These are phyloP conservation scores for Ustilago vetiveriae DNA, from an alignment of 1,284 basidiomycete species.

Conservation along the genomic window DNA sequence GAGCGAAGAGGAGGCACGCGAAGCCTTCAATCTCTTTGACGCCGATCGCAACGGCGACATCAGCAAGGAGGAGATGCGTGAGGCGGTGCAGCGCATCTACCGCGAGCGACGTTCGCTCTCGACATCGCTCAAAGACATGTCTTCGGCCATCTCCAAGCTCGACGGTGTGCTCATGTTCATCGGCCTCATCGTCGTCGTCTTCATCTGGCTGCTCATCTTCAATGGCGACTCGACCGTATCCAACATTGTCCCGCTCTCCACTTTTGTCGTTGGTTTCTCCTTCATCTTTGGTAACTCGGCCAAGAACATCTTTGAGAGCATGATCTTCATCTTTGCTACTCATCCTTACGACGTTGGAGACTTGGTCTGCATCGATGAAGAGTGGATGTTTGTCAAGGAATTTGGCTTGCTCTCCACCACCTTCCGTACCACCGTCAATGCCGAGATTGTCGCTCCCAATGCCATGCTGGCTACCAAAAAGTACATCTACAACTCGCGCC, in stretches of 20 bases:
- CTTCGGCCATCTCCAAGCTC: constrained; percentile 59
- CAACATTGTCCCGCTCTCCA: constrained; percentile 83
- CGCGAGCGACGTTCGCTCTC: constrained; percentile 79
- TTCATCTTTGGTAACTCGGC: constrained; percentile 79
- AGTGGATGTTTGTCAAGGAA: constrained; percentile 67
- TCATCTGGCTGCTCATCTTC: constrained; percentile 82
- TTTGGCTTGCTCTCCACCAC: constrained; percentile 83
- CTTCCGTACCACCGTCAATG: constrained; percentile 79
- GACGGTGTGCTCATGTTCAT: constrained; percentile 72
- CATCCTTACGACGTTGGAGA: constrained; percentile 67
- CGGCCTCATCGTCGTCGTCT: constrained; percentile 75
- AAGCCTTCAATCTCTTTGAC: constrained; percentile 81
- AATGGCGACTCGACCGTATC: constrained; percentile 76
- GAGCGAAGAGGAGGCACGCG: constrained; percentile 76
- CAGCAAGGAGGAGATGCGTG: constrained; percentile 81
- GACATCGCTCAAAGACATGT: constrained; percentile 72
- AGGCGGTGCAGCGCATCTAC: constrained; percentile 83
- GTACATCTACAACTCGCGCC: constrained; percentile 74
- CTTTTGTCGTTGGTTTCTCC: constrained; percentile 72
- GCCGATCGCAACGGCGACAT: constrained; percentile 86
- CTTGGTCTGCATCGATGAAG: constrained; percentile 65
- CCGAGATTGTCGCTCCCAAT: constrained; percentile 83
- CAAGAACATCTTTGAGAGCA: constrained; percentile 77
- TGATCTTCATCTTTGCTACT: constrained; percentile 77
- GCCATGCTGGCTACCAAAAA: constrained; percentile 78